Evolutionary conservation across 2,329 filamentous ascomycete species (phyloP).

Genomic region (Fusarium hainanense): DNA sequence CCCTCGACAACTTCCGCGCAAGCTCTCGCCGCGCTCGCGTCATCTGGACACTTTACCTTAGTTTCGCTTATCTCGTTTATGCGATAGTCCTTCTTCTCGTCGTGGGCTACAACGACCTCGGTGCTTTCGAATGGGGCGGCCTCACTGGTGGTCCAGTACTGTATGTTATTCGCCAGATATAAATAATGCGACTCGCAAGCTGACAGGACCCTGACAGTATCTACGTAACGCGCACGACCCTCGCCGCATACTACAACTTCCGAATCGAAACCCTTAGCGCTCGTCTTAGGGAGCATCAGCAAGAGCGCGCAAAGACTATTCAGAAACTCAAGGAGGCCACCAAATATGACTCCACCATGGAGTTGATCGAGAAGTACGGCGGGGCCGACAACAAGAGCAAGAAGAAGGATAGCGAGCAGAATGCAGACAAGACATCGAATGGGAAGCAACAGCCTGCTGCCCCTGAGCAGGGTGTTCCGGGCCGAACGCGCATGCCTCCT

Average conservation of each 20-base stretch:
- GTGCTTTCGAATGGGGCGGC: slow-evolving; percentile 79
- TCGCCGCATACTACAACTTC: slow-evolving; percentile 81
- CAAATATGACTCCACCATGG: slow-evolving; percentile 93
- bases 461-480: slow-evolving; percentile 35
- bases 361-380: slow-evolving; percentile 94
- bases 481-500: slow-evolving; percentile 64
- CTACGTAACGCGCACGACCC: slow-evolving; percentile 74
- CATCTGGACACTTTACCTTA: slow-evolving; percentile 89
- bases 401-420: slow-evolving; percentile 41
- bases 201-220: slow-evolving; percentile 68
- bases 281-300: slow-evolving; percentile 78
- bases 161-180: slow-evolving; percentile 61
- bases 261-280: slow-evolving; percentile 76
- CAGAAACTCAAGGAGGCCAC: slow-evolving; percentile 95
- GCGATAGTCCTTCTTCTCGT: slow-evolving; percentile 84
- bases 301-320: slow-evolving; percentile 86
- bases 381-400: slow-evolving; percentile 64
- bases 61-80: slow-evolving; percentile 90
- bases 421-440: slow-evolving; percentile 25
- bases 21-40: slow-evolving; percentile 82
- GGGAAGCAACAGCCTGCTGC: slow-evolving; percentile 22
- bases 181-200: background rate
- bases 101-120: slow-evolving; percentile 84
- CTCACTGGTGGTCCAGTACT: slow-evolving; percentile 81
- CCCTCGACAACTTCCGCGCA: slow-evolving; percentile 78